Evolutionary conservation across 768 basidiomycete genomes (phyloP), one percentile per base, ranked within the genome.

Genomic region (Coprinopsis sp.): DNA sequence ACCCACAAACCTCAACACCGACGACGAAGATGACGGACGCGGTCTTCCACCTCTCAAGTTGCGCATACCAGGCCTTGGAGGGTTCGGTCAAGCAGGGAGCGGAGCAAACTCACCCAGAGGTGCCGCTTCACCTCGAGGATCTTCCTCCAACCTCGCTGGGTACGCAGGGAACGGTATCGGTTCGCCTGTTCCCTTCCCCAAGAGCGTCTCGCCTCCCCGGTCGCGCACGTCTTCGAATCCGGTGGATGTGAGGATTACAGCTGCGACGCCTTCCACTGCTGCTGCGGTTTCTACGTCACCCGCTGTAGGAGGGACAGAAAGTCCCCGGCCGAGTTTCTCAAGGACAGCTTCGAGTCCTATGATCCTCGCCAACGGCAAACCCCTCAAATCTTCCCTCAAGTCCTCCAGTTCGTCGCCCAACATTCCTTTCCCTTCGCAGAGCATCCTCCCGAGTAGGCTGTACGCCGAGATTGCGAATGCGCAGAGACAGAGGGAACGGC

Each of bases 301-400:
- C 34, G 34, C 7, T 18, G 8, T 45, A 55, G 19, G 12, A 29
- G 16, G 27, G 33, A 11, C 34, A 11, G 7, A 37, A 6, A 43
- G n/a, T 21, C n/a, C 14, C 25, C 22, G 41, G 25, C 27, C 41
- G 22, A 5, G 25, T 29, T 25, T 55, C 33, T 27, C 39, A 19
- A 24, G 41, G 6, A 29, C 41, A 12, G 22, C 41, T 4, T 29
- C 25, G 5, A 24, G 64, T 51, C 54, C 72, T 12, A 70, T 83
- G 44, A 61, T 81, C 19, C 75, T 83, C 27, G 69, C 78, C 16
- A 91, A 84, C 47, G 91, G 92, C 34, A 90, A 90, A 59, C 87
- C 91, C 3, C 82, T 96, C 65, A 91, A 91, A 58, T 76, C 87
- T 0, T 87, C 89, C 1, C 77, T 96, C 56, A 96, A 95, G 62